A percentile compares a stretch with the other conserved stretches of the same genome.
Evolutionary conservation across 1,284 basidiomycete genomes (phyloP).

Genomic region (Ustilago curta): DNA sequence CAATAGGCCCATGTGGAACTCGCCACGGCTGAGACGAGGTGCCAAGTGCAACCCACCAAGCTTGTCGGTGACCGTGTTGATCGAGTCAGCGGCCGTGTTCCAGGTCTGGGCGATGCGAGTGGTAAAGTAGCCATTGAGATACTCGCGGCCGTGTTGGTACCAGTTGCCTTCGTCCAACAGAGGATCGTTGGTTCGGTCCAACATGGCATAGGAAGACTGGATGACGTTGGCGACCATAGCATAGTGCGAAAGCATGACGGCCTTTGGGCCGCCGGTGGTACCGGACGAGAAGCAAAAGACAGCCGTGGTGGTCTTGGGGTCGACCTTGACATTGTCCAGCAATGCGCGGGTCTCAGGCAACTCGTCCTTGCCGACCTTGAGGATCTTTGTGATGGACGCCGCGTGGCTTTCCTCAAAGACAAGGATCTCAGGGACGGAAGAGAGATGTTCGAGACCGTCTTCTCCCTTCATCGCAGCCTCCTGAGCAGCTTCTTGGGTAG

Average conservation of each 20-base stretch:
- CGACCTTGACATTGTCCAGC: constrained; percentile 43
- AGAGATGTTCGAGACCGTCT: constrained; percentile 38
- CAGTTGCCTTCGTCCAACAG: constrained; percentile 53
- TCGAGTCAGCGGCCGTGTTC: constrained; percentile 46
- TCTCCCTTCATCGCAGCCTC: constrained; percentile 36
- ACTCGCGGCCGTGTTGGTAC: constrained; percentile 42
- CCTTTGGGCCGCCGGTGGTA: constrained; percentile 66
- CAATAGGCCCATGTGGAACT: constrained; percentile 64
- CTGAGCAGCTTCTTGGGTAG: constrained; percentile 43
- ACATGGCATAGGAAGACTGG: constrained; percentile 60
- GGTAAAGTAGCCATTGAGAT: constrained; percentile 53
- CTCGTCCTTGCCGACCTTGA: constrained; percentile 48
- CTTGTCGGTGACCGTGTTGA: constrained; percentile 38
- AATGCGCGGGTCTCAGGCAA: constrained; percentile 30
- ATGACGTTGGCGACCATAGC: constrained; percentile 65
- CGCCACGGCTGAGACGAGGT: constrained; percentile 41
- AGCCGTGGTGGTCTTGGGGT: constrained; percentile 52
- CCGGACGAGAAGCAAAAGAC: constrained; percentile 66
- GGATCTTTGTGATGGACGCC: constrained; percentile 40
- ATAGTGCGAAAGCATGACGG: constrained; percentile 63
- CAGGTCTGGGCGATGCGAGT: constrained; percentile 46
- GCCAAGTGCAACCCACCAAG: constrained; percentile 32
- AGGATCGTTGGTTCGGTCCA: constrained; percentile 63
- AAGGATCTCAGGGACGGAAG: constrained; percentile 39
- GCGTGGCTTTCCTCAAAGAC: constrained; percentile 60